A percentile compares a stretch with the other conserved stretches of the same genome.
Evolutionary conservation across 768 basidiomycete species (phyloP).

Genomic region (Lactarius trivialis): DNA sequence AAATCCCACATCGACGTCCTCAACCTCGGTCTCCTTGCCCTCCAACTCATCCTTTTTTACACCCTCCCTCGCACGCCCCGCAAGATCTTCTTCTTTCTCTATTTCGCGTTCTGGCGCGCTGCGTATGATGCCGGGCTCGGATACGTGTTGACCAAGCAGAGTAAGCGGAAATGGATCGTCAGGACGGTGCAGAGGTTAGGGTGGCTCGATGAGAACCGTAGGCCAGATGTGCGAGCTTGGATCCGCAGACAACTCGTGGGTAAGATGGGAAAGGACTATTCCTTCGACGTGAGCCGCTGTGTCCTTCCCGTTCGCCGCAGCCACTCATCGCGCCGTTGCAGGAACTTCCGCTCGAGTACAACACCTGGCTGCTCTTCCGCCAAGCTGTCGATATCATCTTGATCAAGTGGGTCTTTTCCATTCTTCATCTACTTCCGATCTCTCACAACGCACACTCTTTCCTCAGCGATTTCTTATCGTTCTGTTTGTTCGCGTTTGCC

Average conservation of each 20-base stretch:
- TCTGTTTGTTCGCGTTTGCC: slow-evolving; percentile 91
- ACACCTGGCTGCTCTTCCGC: slow-evolving; percentile 93
- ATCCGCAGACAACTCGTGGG: slow-evolving; percentile 77
- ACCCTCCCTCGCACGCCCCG: slow-evolving; percentile 50
- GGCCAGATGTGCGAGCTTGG: slow-evolving; percentile 68
- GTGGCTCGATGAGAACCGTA: slow-evolving; percentile 76
- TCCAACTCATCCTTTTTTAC: slow-evolving; percentile 72
- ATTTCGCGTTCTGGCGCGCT: slow-evolving; percentile 89
- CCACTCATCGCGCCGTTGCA: slow-evolving; percentile 28
- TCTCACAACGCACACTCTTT: slow-evolving; percentile 8
- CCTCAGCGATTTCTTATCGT: slow-evolving; percentile 84
- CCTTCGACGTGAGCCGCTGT: slow-evolving; percentile 65
- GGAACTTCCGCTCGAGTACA: slow-evolving; percentile 90
- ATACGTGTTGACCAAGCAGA: slow-evolving; percentile 91
- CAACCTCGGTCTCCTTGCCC: slow-evolving; percentile 70
- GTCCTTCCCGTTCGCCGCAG: slow-evolving; percentile 7
- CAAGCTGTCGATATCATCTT: slow-evolving; percentile 95
- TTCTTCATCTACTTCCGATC: not conserved
- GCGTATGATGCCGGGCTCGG: slow-evolving; percentile 93
- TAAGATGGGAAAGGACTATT: slow-evolving; percentile 94
- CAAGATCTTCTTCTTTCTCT: slow-evolving; percentile 72
- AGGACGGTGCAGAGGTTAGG: slow-evolving; percentile 67
- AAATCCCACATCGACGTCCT: slow-evolving; percentile 87
- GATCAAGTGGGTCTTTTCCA: slow-evolving; percentile 67
- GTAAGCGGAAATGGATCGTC: slow-evolving; percentile 93